Percentiles rank a stretch among this genome's conserved stretches.
phyloP scores from a whole-genome alignment of 352 stramenopile genomes.

The Globisporangium mamillatum region DNA sequence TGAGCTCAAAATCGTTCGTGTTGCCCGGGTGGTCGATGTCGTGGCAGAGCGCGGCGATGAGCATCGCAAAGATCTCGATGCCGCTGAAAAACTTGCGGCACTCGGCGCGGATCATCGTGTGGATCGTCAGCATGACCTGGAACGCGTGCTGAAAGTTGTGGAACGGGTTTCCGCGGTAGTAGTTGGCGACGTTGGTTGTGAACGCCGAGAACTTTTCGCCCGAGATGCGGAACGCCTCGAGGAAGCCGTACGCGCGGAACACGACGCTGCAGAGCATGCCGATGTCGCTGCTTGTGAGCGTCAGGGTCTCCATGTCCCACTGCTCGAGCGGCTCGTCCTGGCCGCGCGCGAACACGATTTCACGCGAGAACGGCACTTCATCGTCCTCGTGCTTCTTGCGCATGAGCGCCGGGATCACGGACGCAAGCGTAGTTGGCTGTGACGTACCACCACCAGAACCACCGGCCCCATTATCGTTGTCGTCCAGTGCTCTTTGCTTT shows the following conservation, averaged over 20 bases:
- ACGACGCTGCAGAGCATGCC: conserved; percentile 40
- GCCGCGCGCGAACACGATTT: conserved; percentile 41
- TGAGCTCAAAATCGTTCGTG: conserved; percentile 85
- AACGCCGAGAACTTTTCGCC: conserved; percentile 55
- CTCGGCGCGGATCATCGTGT: conserved; percentile 54
- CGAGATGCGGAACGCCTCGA: conserved; percentile 52
- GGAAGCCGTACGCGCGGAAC: conserved; percentile 50
- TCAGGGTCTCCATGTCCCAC: conserved; percentile 48
- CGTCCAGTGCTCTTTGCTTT: not conserved
- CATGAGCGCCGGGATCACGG: conserved; percentile 23
- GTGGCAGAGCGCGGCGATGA: conserved; percentile 71
- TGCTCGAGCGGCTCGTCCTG: conserved; percentile 46
- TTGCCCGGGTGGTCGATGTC: conserved; percentile 84
- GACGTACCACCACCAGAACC: not conserved
- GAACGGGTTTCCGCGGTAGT: conserved; percentile 76
- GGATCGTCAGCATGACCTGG: conserved; percentile 56
- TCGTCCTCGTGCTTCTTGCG: conserved; percentile 59
- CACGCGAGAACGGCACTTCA: conserved; percentile 50
- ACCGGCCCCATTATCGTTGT: not conserved
- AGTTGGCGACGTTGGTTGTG: conserved; percentile 52
- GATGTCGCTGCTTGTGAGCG: conserved; percentile 38
- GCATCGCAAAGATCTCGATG: conserved; percentile 71
- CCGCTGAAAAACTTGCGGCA: conserved; percentile 60
- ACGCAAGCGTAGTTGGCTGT: conserved; percentile 15
- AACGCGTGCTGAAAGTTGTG: conserved; percentile 83